A percentile compares a stretch with the other conserved stretches of the same genome.
phyloP scores from a whole-genome alignment of 768 basidiomycete species.

The Amanita exitialis region DNA sequence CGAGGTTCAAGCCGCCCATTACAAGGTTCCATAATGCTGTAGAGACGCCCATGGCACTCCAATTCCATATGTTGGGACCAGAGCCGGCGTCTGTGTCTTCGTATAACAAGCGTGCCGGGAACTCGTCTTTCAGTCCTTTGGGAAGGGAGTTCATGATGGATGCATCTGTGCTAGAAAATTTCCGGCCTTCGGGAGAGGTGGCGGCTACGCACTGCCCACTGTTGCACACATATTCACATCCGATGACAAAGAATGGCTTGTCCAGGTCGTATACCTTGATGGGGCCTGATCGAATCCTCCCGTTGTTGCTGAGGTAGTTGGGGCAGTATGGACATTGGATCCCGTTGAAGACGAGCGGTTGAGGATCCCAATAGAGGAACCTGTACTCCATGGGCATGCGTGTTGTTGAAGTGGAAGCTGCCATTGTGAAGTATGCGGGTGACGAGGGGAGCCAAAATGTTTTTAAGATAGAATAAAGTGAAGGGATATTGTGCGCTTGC shows the following conservation, averaged over 20 bases:
- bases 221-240: constrained; percentile 70
- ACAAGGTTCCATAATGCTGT: constrained; percentile 68
- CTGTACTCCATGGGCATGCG: constrained; percentile 65
- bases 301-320: constrained; percentile 50
- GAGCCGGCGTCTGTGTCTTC: constrained; percentile 48
- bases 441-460: constrained; percentile 81
- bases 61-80: constrained; percentile 60
- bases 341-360: constrained; percentile 74
- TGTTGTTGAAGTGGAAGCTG: constrained; percentile 58
- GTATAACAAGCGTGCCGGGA: constrained; percentile 55
- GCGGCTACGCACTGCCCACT: constrained; percentile 35
- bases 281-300: constrained; percentile 65
- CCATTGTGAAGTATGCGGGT: constrained; percentile 66
- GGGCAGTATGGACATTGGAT: constrained; percentile 65
- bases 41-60: constrained; percentile 68
- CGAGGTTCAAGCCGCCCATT: constrained; percentile 43
- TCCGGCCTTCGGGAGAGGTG: constrained; percentile 42
- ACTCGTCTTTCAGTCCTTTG: constrained; percentile 57
- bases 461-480: constrained; percentile 67
- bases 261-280: constrained; percentile 74
- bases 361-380: constrained; percentile 85
- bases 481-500: constrained; percentile 46
- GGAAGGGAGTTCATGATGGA: constrained; percentile 66
- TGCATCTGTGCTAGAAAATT: constrained; percentile 62
- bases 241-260: constrained; percentile 75